phyloP scores from a whole-genome alignment of 2,329 filamentous ascomycete species.

The Colletotrichum chrysophilum region DNA sequence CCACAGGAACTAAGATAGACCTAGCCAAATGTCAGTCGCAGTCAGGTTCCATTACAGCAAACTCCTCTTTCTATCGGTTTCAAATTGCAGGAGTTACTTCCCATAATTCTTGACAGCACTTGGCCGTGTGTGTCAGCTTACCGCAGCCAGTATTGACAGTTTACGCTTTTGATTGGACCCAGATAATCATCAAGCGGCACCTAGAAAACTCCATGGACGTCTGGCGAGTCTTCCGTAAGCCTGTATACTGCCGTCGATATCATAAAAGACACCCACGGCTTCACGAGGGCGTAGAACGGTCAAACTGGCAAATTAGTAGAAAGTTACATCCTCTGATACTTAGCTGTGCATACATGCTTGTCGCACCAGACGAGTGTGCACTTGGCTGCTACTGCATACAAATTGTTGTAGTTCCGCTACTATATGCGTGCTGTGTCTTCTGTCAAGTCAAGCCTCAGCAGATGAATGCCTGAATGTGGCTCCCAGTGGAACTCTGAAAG shows the following conservation, averaged over 20 bases:
- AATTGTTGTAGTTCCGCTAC: fast-evolving
- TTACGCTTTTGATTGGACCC: not conserved
- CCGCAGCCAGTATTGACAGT: not conserved
- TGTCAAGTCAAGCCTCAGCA: not conserved
- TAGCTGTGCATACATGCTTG: fast-evolving
- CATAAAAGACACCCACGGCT: not conserved
- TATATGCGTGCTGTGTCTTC: not conserved
- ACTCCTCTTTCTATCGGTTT: not conserved
- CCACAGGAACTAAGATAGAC: not conserved
- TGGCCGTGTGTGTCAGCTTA: not conserved
- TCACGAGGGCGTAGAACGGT: not conserved
- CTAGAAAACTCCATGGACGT: not conserved
- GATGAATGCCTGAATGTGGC: no score
- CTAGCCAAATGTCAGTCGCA: not conserved
- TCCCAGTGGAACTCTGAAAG: fast-evolving
- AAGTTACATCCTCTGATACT: not conserved
- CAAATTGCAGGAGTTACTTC: not conserved
- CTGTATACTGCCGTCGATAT: not conserved
- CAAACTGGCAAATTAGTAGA: not conserved
- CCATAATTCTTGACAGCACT: not conserved
- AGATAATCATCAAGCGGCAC: not conserved
- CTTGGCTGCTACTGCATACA: no score
- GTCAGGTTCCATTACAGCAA: not conserved
- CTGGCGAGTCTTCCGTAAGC: fast-evolving
- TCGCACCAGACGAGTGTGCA: not conserved